Base-by-base conservation (phyloP, 2,329 filamentous ascomycete genomes). In the Aspergillus latus region DNA sequence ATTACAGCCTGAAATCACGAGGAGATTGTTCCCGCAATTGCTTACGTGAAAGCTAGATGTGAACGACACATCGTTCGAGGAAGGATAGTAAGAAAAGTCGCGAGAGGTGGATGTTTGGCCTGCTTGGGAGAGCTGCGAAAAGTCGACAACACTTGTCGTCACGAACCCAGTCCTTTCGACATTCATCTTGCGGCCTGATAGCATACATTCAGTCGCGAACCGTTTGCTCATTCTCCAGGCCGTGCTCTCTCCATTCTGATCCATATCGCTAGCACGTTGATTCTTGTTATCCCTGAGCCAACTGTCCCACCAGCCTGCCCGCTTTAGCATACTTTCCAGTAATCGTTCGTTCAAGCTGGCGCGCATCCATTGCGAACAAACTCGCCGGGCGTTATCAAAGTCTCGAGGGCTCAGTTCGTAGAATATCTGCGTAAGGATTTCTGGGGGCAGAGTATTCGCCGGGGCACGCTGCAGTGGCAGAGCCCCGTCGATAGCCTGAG, bases 351-450 rank as follows among this genome's bases (percentile, higher is more conserved):
- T 73, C n/a, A 88, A 67, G 49, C 84, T 82, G 21, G 78, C 79
- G 37, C 78, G 69, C 74, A 86, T 84, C 86, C 84, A 88, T 36
- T 72, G 69, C 45, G 80, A 79, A 64, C 84, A 88, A 15, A 80
- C 80, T 59, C 83, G 80, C 15, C 85, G 78, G 13, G 84, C 84
- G 52, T 82, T 76, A 63, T 88, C 81, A 66, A 87, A 88, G 62
- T 81, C 78, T 26, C 70, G 68, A 0, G 80, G 80, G 11, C 68
- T 62, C 3, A 83, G 67, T 60, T 76, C 72, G 5, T 59, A 61
- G 57, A 77, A 80, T 4, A 84, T 76, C 5, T 78, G 70, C 44
- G 79, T 74, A 1, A 84, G 49, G 16, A 84, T 75, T 62, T 84
- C 82, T 8, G 69, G 63, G 1, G 82, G 81, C 13, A 77, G 54